Evolutionary conservation across 2,329 filamentous ascomycete species (phyloP).

Genomic region (Clonostachys rosea): DNA sequence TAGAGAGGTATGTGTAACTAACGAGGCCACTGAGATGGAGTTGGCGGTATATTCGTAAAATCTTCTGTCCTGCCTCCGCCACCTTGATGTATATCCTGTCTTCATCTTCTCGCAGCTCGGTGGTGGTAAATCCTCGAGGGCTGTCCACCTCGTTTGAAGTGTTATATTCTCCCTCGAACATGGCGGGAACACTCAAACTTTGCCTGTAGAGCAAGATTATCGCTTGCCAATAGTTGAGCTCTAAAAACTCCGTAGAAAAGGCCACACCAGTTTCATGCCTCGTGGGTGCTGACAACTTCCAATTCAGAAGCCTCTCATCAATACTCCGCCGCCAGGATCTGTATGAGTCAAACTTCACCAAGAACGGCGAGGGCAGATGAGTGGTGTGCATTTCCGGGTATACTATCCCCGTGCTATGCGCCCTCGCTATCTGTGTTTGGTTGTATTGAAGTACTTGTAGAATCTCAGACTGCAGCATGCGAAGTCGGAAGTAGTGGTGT

Average conservation of each 20-base stretch:
- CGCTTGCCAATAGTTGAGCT: constrained; percentile 97
- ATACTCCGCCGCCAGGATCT: constrained; percentile 85
- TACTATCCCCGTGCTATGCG: constrained; percentile 53
- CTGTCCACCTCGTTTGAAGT: constrained; percentile 61
- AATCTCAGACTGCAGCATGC: constrained; percentile 90
- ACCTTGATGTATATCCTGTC: constrained; percentile 92
- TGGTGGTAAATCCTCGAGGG: constrained; percentile 50
- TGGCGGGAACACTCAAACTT: constrained; percentile 78
- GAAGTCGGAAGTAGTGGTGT: constrained; percentile 86
- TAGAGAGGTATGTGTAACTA: constrained; percentile 93
- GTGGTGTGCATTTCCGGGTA: constrained; percentile 71
- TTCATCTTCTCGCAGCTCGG: constrained; percentile 73
- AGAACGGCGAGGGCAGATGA: constrained; percentile 77
- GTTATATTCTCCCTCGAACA: constrained; percentile 75
- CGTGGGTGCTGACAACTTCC: constrained; percentile 79
- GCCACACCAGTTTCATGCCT: constrained; percentile 78
- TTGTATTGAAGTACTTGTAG: constrained; percentile 90
- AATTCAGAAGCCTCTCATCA: constrained; percentile 75
- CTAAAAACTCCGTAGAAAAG: constrained; percentile 85
- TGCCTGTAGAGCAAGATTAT: constrained; percentile 95
- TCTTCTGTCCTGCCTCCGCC: constrained; percentile 90
- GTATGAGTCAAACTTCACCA: constrained; percentile 80
- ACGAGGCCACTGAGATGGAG: constrained; percentile 84
- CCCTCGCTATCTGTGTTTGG: constrained; percentile 75
- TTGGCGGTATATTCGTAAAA: constrained; percentile 84